These are phyloP conservation scores for Pichia membranifaciens DNA, from an alignment of 805 yeast species.

Conservation along the genomic window DNA sequence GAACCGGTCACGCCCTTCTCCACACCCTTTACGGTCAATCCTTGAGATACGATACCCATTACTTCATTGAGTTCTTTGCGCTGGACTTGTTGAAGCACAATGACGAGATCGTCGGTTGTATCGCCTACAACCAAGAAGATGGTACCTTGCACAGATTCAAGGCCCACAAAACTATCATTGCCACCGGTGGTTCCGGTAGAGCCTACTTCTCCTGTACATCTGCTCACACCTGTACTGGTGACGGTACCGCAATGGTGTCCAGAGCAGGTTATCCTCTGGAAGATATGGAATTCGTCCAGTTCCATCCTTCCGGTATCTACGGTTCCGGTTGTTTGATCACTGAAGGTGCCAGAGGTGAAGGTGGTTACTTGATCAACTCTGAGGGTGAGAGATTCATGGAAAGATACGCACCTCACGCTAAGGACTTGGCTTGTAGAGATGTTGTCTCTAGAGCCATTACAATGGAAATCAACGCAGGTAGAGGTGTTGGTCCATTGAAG, in stretches of 20 bases:
- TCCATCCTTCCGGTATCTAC: conserved; percentile 99
- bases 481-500: conserved; percentile 96
- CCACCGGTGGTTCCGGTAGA: conserved; percentile 99
- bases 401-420: conserved; percentile 97
- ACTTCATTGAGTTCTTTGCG: conserved; percentile 96
- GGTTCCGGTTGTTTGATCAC: conserved; percentile 99
- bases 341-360: conserved; percentile 99
- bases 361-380: conserved; percentile 92
- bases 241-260: conserved; percentile 96
- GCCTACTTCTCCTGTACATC: conserved; percentile 98
- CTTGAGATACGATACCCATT: conserved; percentile 92
- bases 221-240: conserved; percentile 99
- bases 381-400: conserved; percentile 99
- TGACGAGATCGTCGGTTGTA: conserved; percentile 93
- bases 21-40: conserved; percentile 97
- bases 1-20: conserved; percentile 96
- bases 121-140: conserved; percentile 97
- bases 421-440: conserved; percentile 97
- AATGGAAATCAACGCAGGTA: conserved; percentile 96
- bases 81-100: conserved; percentile 90
- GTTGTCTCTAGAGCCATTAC: conserved; percentile 98
- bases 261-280: conserved; percentile 98
- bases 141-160: conserved; percentile 97
- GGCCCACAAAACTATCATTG: conserved; percentile 92
- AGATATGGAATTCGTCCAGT: conserved; percentile 95